A percentile compares a stretch with the other conserved stretches of the same genome.
phyloP scores from a whole-genome alignment of 768 basidiomycete genomes.

The Suillus tomentosus region DNA sequence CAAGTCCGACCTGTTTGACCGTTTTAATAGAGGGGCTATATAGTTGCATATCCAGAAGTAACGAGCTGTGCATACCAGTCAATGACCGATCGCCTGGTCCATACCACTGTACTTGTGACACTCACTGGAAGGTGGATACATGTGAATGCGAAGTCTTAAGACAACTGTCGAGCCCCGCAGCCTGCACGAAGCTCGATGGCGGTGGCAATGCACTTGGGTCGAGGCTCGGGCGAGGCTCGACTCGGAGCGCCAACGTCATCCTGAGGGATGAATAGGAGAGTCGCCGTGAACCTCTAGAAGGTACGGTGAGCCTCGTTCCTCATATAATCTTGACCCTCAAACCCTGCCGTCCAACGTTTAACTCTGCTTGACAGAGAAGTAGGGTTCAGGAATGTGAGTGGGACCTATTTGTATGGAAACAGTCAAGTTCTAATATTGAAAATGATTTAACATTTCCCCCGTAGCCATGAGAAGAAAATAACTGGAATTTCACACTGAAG shows the following conservation, averaged over 20 bases:
- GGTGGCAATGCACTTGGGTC: constrained; percentile 20
- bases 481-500: background rate
- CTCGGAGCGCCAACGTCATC: constrained; percentile 20
- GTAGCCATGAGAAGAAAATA: constrained; percentile 20
- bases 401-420: constrained; percentile 11
- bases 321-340: constrained; percentile 22
- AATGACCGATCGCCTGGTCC: constrained; percentile 8
- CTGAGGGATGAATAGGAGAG: background rate
- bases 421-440: background rate
- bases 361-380: constrained; percentile 23
- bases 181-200: constrained; percentile 38
- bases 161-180: constrained; percentile 24
- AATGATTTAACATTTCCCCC: constrained; percentile 12
- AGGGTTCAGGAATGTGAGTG: constrained; percentile 6
- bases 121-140: constrained; percentile 54
- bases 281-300: background rate
- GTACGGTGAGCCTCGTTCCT: constrained; percentile 4
- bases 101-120: background rate
- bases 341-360: constrained; percentile 26
- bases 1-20: constrained; percentile 32
- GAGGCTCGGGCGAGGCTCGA: constrained; percentile 23
- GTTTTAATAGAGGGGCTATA: constrained; percentile 62
- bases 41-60: constrained; percentile 61
- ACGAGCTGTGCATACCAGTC: constrained; percentile 39
- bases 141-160: constrained; percentile 37